Evolutionary conservation across 495 filamentous ascomycete species (phyloP), one percentile per base, ranked within the genome.

Genomic region (Penicillium lividum): DNA sequence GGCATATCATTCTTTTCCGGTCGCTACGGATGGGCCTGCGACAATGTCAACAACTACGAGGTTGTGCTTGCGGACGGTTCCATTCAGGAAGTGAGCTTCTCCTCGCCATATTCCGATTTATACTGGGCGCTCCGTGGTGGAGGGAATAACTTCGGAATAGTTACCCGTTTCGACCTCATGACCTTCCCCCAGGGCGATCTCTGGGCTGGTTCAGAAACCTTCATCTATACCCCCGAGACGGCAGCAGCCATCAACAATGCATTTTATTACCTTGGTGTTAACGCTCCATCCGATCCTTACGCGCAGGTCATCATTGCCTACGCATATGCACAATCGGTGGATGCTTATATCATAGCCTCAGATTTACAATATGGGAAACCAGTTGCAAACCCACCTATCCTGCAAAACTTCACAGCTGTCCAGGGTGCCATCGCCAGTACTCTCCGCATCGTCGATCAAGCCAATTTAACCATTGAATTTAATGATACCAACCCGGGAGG

Each of bases 41-140:
- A 85, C 59, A 73, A 71, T n/a, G 77, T 80, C 6, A 58, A 68
- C 5, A 68, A 70, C 7, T 84, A 77, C 58, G 68, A 85, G 64
- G 71, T 75, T 40, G 73, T 78, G 16, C 64, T 77, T 16, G 74
- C 73, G 3, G 70, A 71, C 44, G 74, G 72, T 15, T 57, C 61
- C 3, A 68, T 79, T 52, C 31, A 67, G 28, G 61, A 68, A n/a
- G 73, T 70, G 3, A 73, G 69, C 45, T 53, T 64, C 33, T 57
- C 58, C 0, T 64, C 65, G 8, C 44, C 44, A 27, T 58, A 71
- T 53, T 54, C 71, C 15, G 76, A 79, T 49, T 67, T 80, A 36
- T 80, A 70, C 59, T 76, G 69, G 58, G 77, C 77, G n/a, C 69
- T 80, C 64, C 66, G 78, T 15, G 78, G 78, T 15, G 72, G 68